phyloP scores from a whole-genome alignment of 2,329 filamentous ascomycete species.

The Neonectria ditissima region DNA sequence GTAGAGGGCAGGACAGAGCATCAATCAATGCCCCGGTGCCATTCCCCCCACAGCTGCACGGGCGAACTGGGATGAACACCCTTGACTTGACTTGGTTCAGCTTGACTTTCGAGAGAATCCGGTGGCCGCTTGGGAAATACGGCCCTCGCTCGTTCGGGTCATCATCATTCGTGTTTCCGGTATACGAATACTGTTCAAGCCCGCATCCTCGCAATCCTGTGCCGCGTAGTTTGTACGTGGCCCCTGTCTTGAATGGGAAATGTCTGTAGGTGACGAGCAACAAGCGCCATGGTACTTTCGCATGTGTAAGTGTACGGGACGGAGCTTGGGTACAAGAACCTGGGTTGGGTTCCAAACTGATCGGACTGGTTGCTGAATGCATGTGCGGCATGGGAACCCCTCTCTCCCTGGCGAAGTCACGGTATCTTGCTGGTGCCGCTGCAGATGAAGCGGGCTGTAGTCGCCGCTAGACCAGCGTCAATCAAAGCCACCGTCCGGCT shows the following conservation, averaged over 20 bases:
- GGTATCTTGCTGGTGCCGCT: constrained; percentile 24
- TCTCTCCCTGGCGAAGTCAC: constrained; percentile 23
- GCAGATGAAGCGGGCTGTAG: constrained; percentile 18
- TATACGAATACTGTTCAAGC: constrained; percentile 29
- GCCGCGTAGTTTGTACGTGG: constrained; percentile 21
- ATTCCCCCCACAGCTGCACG: constrained; percentile 32
- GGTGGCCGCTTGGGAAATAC: constrained; percentile 23
- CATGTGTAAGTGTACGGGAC: constrained; percentile 7
- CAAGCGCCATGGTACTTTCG: constrained; percentile 19
- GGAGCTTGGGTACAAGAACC: background rate
- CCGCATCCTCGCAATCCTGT: background rate
- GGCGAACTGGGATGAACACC: constrained; percentile 40
- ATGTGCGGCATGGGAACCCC: constrained; percentile 10
- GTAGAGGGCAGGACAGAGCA: constrained; percentile 22
- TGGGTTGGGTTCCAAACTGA: constrained; percentile 12
- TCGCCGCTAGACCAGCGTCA: constrained; percentile 39
- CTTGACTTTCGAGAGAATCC: constrained; percentile 19
- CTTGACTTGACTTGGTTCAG: constrained; percentile 35
- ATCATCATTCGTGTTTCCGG: constrained; percentile 28
- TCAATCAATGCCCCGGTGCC: constrained; percentile 28
- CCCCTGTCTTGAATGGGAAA: constrained; percentile 8
- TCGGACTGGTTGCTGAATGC: constrained; percentile 19
- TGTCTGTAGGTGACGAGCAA: constrained; percentile 8
- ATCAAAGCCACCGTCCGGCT: constrained; percentile 45
- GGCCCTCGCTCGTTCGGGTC: constrained; percentile 25